Base-by-base conservation (phyloP, 495 filamentous ascomycete genomes). In the Hyaloscypha hepaticicola region DNA sequence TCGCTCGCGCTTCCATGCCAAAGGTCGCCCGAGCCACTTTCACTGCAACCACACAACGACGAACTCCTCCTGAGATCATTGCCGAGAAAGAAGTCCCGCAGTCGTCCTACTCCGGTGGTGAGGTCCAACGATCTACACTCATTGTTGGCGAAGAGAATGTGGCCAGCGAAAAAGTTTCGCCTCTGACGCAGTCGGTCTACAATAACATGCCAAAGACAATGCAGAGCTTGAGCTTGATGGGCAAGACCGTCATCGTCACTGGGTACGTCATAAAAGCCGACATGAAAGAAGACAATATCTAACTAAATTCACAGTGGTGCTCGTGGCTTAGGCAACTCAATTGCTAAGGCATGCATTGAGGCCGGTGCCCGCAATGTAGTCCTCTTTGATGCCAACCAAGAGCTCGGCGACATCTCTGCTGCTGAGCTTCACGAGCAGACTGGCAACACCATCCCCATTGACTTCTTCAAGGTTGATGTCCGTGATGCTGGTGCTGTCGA, bases 391-490 rank as follows among this genome's bases (percentile, higher is more conserved):
- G 83, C 86, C 63, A 87, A 89, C 73, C 84, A 87, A 72, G 85
- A 90, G 25, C 80, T 89, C n/a, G 90, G 90, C 31, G 87, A 88
- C 69, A 76, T 81, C 66, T 74, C 88, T 16, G 88, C 87, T 1
- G 82, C 80, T 5, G 85, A 89, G 71, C 80, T 92, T 50, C 81
- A 87, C 74, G 77, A 83, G 67, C 82, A 86, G 75, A 85, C 87
- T 34, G 83, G 87, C 28, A 22, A 24, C 21, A 65, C 52, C 12
- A 82, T 92, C 5, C 88, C 88, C 27, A 85, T 89, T 49, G 84
- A 83, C 26, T 93, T 90, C 81, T 89, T 89, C 81, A 87, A 84
- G 74, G 87, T 91, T 38, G 90, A 92, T 69, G 87, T 92, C 33
- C 88, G 88, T 67, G 87, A 92, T 56, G 84, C 79, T 7, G 76